Evolutionary conservation across 768 basidiomycete species (phyloP).

Genomic region (Fomitopsis serialis): DNA sequence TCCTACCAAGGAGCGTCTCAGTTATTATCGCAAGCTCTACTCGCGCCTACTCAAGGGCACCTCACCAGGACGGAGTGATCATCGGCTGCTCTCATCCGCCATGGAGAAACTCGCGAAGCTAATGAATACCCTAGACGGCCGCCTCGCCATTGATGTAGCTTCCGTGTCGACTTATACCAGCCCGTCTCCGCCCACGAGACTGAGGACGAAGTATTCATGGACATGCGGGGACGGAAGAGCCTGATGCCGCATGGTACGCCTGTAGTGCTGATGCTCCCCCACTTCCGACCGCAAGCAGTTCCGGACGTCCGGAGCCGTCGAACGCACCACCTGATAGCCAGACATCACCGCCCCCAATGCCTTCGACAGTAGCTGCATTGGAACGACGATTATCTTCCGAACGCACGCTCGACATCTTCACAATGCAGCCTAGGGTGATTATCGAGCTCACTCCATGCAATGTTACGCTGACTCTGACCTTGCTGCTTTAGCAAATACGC

Average conservation of each 20-base stretch:
- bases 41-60: constrained; percentile 81
- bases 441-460: not conserved
- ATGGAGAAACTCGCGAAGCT: constrained; percentile 75
- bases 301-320: constrained; percentile 46
- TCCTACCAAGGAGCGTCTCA: constrained; percentile 81
- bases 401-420: constrained; percentile 87
- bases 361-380: constrained; percentile 57
- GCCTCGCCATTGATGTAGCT: constrained; percentile 37
- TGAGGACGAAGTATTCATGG: constrained; percentile 55
- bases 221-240: constrained; percentile 38
- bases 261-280: constrained; percentile 9
- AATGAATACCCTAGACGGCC: constrained; percentile 58
- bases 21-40: constrained; percentile 92
- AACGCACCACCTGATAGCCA: constrained; percentile 52
- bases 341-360: constrained; percentile 44
- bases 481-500: constrained; percentile 64
- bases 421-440: constrained; percentile 85
- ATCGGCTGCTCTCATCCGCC: constrained; percentile 73
- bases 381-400: constrained; percentile 76
- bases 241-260: constrained; percentile 7
- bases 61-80: constrained; percentile 80
- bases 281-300: constrained; percentile 19
- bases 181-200: constrained; percentile 23
- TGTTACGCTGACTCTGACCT: not conserved
- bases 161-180: constrained; percentile 7